Evolutionary conservation across 208 protist species (phyloP).

Genomic region (Leishmania tarentolae): DNA sequence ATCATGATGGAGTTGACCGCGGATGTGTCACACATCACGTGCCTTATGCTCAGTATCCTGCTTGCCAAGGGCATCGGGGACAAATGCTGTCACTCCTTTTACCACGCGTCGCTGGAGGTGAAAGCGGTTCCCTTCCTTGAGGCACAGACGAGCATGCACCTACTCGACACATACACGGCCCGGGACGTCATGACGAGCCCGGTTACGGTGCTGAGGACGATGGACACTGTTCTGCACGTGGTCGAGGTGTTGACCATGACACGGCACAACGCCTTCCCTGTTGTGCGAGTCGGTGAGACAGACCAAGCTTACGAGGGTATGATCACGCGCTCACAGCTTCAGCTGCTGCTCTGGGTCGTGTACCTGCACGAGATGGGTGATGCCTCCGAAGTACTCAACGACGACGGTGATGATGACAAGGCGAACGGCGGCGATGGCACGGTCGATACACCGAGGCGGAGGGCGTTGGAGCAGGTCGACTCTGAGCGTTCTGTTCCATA

Average conservation of each 20-base stretch:
- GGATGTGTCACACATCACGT: slow-evolving; percentile 83
- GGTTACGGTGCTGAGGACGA: slow-evolving; percentile 45
- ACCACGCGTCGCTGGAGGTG: slow-evolving; percentile 76
- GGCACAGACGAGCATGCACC: slow-evolving; percentile 45
- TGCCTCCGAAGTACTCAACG: slow-evolving; percentile 17
- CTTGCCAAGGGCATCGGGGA: slow-evolving; percentile 78
- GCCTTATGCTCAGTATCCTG: slow-evolving; percentile 88
- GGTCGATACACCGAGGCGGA: not conserved
- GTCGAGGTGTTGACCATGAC: slow-evolving; percentile 54
- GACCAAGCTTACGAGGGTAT: slow-evolving; percentile 48
- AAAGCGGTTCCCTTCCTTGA: slow-evolving; percentile 80
- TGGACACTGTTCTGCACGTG: slow-evolving; percentile 55
- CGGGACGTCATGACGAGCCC: slow-evolving; percentile 84
- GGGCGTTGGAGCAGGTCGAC: not conserved
- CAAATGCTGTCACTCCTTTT: slow-evolving; percentile 76
- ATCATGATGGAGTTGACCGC: slow-evolving; percentile 91
- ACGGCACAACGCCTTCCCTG: slow-evolving; percentile 87
- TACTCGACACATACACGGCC: slow-evolving; percentile 46
- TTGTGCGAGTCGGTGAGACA: slow-evolving; percentile 46
- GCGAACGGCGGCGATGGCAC: not conserved
- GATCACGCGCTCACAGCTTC: slow-evolving; percentile 53
- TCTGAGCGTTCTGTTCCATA: not conserved
- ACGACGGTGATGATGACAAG: not conserved
- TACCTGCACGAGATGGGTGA: slow-evolving; percentile 50
- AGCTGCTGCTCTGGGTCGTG: slow-evolving; percentile 63